Percentiles rank a stretch among this genome's conserved stretches.
Evolutionary conservation across 2,329 filamentous ascomycete genomes (phyloP).

Genomic region (Chaetothyriales sp.): DNA sequence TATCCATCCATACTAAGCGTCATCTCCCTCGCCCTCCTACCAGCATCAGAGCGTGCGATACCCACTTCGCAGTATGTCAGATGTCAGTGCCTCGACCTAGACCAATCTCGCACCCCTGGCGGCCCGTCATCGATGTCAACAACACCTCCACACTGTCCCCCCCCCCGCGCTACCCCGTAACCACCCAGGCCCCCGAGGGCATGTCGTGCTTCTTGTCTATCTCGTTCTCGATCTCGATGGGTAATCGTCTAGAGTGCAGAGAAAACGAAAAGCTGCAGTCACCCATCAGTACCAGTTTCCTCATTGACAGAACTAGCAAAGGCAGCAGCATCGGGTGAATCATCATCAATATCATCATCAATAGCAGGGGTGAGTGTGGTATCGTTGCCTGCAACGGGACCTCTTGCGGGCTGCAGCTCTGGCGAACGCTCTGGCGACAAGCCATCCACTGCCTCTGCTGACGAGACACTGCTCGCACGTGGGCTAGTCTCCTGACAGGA

Average conservation of each 20-base stretch:
- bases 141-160: not conserved
- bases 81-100: not conserved
- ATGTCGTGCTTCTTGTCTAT: not conserved
- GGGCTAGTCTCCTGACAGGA: not conserved
- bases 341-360: not conserved
- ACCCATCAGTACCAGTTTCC: slow-evolving; percentile 1
- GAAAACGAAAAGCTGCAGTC: slow-evolving; percentile 55
- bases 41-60: not conserved
- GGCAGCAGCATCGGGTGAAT: not conserved
- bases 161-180: no score
- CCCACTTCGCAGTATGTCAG: not conserved
- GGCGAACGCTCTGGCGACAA: not conserved
- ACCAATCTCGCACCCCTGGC: not conserved
- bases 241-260: slow-evolving; percentile 44
- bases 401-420: not conserved
- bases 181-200: not conserved
- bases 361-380: not conserved
- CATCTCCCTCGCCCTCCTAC: no score
- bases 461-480: not conserved
- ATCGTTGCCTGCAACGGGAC: not conserved
- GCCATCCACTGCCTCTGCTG: not conserved
- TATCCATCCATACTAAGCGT: not conserved
- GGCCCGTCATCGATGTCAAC: not conserved
- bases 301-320: slow-evolving; percentile 8
- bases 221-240: not conserved